Base-by-base conservation (phyloP, 179 eudicot species). In the Corrigiola litoralis region DNA sequence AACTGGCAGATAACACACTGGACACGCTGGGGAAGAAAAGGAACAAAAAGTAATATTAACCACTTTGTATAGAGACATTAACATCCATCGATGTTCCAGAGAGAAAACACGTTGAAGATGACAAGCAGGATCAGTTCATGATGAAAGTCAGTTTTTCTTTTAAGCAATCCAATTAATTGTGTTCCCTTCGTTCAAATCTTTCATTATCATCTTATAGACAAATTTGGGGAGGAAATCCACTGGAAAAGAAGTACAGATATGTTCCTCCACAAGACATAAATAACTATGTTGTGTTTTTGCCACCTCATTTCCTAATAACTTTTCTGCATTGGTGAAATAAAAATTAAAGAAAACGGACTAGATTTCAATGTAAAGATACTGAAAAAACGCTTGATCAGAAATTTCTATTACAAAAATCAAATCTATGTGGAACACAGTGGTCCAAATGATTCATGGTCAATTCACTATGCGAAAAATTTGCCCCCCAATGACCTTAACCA, bases 1-100 rank as follows among this genome's bases (percentile, higher is more conserved):
- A 66, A 81, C 86, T 23, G 96, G 80, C 67, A 87, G 78, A 76
- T 92, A 92, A 72, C 98, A 92, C 45, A 92, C 96, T 36, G 92
- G 92, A 69, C 98, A 92, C n/a, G 98, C 98, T 92, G 88, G 48
- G 46, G 71, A 28, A 71, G 48, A 69, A 36, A 40, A 70, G 34
- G 49, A 54, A 63, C 25, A 63, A 33, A 60, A 57, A 71, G 38
- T 38, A 66, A 58, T n/a, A 55, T 33, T 47, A 69, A 47, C 21
- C 25, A 42, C 6, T 27, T 28, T 31, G n/a, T 10, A 14, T 36
- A 11, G 20, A 66, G 20, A 17, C 36, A 46, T 24, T 55, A 67
- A 23, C 1, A 33, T 16, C 16, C 34, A 59, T 27, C 17, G 29
- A 8, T 33, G 27, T 14, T 17, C 29, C 64, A 16, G 36, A 58